phyloP scores from a whole-genome alignment of 371 early-diverging fungal species.

The Rhizomucor miehei region DNA sequence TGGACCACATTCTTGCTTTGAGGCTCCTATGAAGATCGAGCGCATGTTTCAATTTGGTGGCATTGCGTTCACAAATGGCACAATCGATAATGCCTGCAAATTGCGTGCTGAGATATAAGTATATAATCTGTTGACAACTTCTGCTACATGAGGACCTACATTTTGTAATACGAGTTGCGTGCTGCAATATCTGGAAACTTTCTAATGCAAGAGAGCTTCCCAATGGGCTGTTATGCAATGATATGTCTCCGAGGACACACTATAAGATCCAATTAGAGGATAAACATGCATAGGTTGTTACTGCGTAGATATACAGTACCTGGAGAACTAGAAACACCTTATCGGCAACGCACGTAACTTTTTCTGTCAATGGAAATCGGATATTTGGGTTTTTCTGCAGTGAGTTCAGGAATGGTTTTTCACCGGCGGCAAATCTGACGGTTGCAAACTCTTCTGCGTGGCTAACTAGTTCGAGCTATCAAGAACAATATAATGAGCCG shows the following conservation, averaged over 20 bases:
- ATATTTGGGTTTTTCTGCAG: slow-evolving; percentile 36
- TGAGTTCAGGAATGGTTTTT: slow-evolving; percentile 42
- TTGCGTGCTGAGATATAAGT: neutral
- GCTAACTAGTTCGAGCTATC: slow-evolving; percentile 43
- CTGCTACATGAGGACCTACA: slow-evolving; percentile 16
- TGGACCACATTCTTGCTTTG: slow-evolving; percentile 40
- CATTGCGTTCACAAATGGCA: slow-evolving; percentile 19
- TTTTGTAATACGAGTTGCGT: slow-evolving; percentile 32
- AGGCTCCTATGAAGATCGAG: slow-evolving; percentile 37
- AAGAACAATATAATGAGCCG: too few species aligned
- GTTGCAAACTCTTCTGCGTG: slow-evolving; percentile 45
- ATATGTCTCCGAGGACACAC: slow-evolving; percentile 40
- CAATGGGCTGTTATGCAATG: slow-evolving; percentile 20
- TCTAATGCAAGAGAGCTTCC: slow-evolving; percentile 23
- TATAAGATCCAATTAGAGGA: too few species aligned
- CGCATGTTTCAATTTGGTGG: slow-evolving; percentile 25
- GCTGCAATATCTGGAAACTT: slow-evolving; percentile 24
- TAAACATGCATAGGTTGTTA: neutral
- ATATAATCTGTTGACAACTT: neutral
- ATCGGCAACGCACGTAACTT: slow-evolving; percentile 23
- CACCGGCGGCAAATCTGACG: slow-evolving; percentile 40
- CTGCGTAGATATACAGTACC: slow-evolving; percentile 11
- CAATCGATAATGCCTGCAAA: slow-evolving; percentile 43
- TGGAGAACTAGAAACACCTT: slow-evolving; percentile 40
- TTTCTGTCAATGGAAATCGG: slow-evolving; percentile 31